Evolutionary conservation across 2,329 filamentous ascomycete genomes (phyloP).

Genomic region (Ceratocystis alfenasii): DNA sequence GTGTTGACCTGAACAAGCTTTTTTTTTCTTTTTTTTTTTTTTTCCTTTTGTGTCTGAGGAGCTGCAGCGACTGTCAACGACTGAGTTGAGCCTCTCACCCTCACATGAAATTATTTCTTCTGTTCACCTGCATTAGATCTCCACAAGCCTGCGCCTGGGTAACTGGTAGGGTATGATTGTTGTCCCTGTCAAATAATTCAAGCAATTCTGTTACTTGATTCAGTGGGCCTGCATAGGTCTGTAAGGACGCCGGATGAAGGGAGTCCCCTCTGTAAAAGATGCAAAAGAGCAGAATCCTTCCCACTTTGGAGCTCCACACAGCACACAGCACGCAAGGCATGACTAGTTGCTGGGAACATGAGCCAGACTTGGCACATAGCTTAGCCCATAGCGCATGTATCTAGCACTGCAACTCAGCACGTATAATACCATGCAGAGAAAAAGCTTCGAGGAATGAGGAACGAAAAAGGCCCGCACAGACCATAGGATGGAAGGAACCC

Average conservation of each 20-base stretch:
- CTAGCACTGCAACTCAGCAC: not conserved
- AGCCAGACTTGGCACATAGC: conserved; percentile 1
- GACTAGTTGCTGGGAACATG: not conserved
- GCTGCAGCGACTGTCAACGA: not conserved
- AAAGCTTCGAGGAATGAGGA: not conserved
- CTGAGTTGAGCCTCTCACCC: not conserved
- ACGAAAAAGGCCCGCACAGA: conserved; percentile 10
- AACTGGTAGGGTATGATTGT: conserved; percentile 4
- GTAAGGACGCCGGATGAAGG: not conserved
- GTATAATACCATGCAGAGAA: not conserved
- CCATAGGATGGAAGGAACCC: not conserved
- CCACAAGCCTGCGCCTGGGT: not conserved
- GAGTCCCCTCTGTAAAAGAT: not conserved
- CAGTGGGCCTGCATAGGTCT: not conserved
- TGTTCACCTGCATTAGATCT: conserved; percentile 9
- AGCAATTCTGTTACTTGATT: conserved; percentile 6
- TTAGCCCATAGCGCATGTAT: not conserved
- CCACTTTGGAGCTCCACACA: conserved; percentile 4
- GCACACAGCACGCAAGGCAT: not conserved
- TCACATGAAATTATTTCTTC: conserved; percentile 2
- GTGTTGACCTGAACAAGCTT: too few relatives aligned
- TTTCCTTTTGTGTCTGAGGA: not conserved
- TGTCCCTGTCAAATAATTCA: conserved; percentile 10
- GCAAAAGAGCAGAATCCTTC: conserved; percentile 4
- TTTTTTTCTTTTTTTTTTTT: too few relatives aligned